Percentiles rank a stretch among this genome's conserved stretches.
phyloP scores from a whole-genome alignment of 345 rosid species.

The Syzygium jambos region DNA sequence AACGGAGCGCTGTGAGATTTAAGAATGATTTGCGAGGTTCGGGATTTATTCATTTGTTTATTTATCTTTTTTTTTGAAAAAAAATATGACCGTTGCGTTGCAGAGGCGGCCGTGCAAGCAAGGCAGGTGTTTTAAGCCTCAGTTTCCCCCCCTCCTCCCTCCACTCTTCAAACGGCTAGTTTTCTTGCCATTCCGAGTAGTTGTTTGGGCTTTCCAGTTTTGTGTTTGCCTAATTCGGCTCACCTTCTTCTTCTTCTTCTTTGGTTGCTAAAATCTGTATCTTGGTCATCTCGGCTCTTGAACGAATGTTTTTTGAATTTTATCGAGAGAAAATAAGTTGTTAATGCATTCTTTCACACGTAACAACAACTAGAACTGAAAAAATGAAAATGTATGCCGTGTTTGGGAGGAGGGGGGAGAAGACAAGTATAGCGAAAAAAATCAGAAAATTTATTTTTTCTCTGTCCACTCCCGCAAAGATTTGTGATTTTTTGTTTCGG shows the following conservation, averaged over 20 bases:
- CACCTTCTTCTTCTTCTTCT: background rate
- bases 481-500: background rate
- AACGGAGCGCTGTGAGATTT: background rate
- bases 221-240: background rate
- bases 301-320: background rate
- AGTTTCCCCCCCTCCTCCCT: background rate
- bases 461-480: fast-evolving
- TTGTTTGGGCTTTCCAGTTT: background rate
- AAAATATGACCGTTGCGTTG: constrained; percentile 11
- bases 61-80: background rate
- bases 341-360: background rate
- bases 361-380: too few species aligned
- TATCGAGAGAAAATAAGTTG: background rate
- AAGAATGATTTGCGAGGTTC: background rate
- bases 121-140: background rate
- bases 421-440: background rate
- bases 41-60: background rate
- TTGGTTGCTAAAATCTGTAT: background rate
- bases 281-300: fast-evolving
- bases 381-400: background rate
- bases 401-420: fast-evolving
- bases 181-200: background rate
- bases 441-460: background rate
- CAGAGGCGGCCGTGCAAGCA: background rate
- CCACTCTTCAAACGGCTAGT: constrained; percentile 19